Percentiles rank a stretch among this genome's conserved stretches.
Conservation (phyloP, 2,329 filamentous ascomycete species). For the Zarea fungicola region DNA sequence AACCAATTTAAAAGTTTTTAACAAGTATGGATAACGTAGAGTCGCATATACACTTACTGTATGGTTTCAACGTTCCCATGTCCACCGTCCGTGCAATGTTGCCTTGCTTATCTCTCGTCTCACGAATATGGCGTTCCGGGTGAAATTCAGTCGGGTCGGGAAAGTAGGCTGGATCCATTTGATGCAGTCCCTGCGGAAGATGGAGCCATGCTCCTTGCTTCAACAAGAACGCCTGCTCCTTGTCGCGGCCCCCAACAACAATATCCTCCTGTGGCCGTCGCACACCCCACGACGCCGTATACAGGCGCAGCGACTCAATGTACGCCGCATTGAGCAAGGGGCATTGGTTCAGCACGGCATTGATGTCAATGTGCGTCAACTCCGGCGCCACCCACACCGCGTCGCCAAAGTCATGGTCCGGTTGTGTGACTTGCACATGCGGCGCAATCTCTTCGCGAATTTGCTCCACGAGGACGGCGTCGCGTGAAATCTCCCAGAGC, state of each 20-base stretch:
- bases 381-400: slow-evolving; percentile 31
- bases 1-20: too few relatives aligned
- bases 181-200: slow-evolving; percentile 28
- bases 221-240: slow-evolving; percentile 24
- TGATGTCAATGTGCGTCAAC: slow-evolving; percentile 30
- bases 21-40: too few relatives aligned
- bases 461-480: slow-evolving; percentile 31
- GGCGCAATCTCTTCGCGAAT: slow-evolving; percentile 35
- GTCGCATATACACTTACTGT: too few relatives aligned
- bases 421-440: slow-evolving; percentile 27
- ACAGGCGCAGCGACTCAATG: slow-evolving; percentile 35
- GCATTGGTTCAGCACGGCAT: slow-evolving; percentile 30
- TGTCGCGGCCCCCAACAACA: slow-evolving; percentile 23
- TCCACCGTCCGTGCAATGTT: slow-evolving; percentile 18
- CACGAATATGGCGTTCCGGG: slow-evolving; percentile 27
- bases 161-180: slow-evolving; percentile 29
- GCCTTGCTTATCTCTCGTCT: slow-evolving; percentile 21
- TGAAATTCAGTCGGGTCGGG: slow-evolving; percentile 32
- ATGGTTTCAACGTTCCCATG: slow-evolving; percentile 26
- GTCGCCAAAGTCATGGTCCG: slow-evolving; percentile 30
- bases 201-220: slow-evolving; percentile 32
- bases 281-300: slow-evolving; percentile 29
- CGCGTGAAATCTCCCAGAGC: slow-evolving; percentile 35
- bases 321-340: slow-evolving; percentile 35
- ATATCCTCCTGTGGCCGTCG: slow-evolving; percentile 29